Evolutionary conservation across 2,329 filamentous ascomycete genomes (phyloP), one percentile per base, ranked within the genome.

Genomic region (Albophoma yamanashiensis): DNA sequence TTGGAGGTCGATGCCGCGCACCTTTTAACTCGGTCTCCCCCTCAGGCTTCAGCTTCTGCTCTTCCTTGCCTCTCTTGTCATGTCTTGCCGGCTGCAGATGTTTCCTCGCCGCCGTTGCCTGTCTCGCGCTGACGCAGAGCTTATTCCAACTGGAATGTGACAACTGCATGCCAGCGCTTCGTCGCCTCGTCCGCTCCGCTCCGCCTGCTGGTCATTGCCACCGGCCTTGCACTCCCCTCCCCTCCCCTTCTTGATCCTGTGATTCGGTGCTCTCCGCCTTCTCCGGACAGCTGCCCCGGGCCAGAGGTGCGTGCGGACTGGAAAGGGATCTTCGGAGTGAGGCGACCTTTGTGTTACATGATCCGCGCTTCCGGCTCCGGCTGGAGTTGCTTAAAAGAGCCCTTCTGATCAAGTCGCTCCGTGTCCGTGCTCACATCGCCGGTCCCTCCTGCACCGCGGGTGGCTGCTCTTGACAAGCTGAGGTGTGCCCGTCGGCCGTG

Each of bases 91-190:
- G 12, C 40, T 55, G 22, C 43, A 40, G 9, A 14, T 36, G 38
- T 57, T 42, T 25, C 36, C 39, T 55, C 57, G 27, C 31, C 50
- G 20, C 55, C 40, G n/a, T 39, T 47, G 60, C 47, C 25, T 62
- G 63, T 64, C 63, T 65, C 63, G 62, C 58, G 45, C 56, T 59
- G 31, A n/a, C 43, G 31, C 58, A 50, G 57, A 61, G 58, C 59
- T 59, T 59, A 42, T 59, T 62, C 42, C 25, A 15, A 15, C 59
- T 60, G 63, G 63, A 64, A 64, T 65, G 59, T 47, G 40, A 22
- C 45, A 43, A 57, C 56, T 63, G 60, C 62, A 62, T 64, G 58
- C 63, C 63, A 61, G 61, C 22, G 36, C 31, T 2, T 36, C 56
- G 8, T 52, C 50, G 55, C 58, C 58, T 53, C 42, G 56, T 55